phyloP scores from a whole-genome alignment of 1,139 yeast genomes.

The Geotrichum bryndzae region DNA sequence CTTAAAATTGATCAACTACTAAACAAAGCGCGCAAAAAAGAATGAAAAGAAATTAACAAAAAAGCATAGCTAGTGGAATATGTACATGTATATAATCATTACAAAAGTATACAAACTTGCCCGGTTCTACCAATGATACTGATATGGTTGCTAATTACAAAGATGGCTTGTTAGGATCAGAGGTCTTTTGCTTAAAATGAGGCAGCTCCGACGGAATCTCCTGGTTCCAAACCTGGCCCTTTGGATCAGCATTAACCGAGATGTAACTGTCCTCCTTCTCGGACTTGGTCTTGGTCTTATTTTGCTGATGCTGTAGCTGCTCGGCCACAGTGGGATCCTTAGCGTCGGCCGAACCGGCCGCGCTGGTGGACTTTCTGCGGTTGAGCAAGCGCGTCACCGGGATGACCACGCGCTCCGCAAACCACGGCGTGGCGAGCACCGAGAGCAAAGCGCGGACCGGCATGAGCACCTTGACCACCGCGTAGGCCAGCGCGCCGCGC shows the following conservation, averaged over 20 bases:
- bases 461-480: slow-evolving; percentile 55
- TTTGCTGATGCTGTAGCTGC: not conserved
- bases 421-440: slow-evolving; percentile 58
- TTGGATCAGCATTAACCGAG: slow-evolving; percentile 7
- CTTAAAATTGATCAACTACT: slow-evolving; percentile 32
- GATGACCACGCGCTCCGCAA: slow-evolving; percentile 53
- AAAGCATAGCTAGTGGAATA: not conserved
- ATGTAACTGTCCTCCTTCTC: not conserved
- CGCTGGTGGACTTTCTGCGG: not conserved
- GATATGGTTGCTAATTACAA: slow-evolving; percentile 11
- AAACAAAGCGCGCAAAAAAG: not conserved
- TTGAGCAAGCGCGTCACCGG: slow-evolving; percentile 35
- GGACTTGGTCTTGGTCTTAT: not conserved
- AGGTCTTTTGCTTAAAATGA: slow-evolving; percentile 4
- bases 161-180: slow-evolving; percentile 10
- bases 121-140: not conserved
- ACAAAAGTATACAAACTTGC: not conserved
- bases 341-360: not conserved
- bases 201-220: slow-evolving; percentile 14
- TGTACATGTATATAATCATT: not conserved
- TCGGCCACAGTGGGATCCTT: not conserved
- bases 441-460: slow-evolving; percentile 59
- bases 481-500: slow-evolving; percentile 89
- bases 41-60: not conserved
- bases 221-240: slow-evolving; percentile 16